Evolutionary conservation across 2,329 filamentous ascomycete species (phyloP).

Genomic region (Colletotrichum caudatum): DNA sequence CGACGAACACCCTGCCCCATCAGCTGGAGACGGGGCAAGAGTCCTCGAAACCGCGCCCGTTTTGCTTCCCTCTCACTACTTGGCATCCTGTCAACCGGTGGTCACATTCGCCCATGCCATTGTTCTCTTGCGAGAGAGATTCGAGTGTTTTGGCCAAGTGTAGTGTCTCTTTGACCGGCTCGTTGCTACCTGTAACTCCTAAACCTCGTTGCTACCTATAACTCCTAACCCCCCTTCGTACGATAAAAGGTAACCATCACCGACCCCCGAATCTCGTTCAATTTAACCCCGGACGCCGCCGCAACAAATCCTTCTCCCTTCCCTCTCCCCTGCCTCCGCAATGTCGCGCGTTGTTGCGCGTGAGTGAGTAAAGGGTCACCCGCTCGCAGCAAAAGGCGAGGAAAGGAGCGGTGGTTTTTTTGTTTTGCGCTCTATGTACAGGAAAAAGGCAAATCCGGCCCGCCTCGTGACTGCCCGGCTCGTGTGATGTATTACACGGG

Average conservation of each 20-base stretch:
- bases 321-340: not conserved
- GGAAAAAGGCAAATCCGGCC: not conserved
- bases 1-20: conserved; percentile 1
- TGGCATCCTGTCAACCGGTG: not conserved
- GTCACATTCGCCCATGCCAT: not conserved
- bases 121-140: not conserved
- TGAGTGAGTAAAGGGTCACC: not conserved
- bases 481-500: not conserved
- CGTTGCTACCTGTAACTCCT: not conserved
- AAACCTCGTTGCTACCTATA: not conserved
- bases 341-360: not conserved
- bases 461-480: not conserved
- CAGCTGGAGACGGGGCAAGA: not conserved
- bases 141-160: not conserved
- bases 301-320: not conserved
- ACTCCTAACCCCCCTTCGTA: not conserved
- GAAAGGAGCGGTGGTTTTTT: conserved; percentile 1
- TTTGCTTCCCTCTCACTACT: not conserved
- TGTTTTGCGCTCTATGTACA: conserved; percentile 15
- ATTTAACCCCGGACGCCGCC: conserved; percentile 20
- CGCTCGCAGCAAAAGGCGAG: not conserved
- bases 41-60: not conserved
- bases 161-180: not conserved
- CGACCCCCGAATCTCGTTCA: not conserved
- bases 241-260: not conserved